Evolutionary conservation across 2,329 filamentous ascomycete genomes (phyloP), one percentile per base, ranked within the genome.

Genomic region (Domatiomyces catenatus): DNA sequence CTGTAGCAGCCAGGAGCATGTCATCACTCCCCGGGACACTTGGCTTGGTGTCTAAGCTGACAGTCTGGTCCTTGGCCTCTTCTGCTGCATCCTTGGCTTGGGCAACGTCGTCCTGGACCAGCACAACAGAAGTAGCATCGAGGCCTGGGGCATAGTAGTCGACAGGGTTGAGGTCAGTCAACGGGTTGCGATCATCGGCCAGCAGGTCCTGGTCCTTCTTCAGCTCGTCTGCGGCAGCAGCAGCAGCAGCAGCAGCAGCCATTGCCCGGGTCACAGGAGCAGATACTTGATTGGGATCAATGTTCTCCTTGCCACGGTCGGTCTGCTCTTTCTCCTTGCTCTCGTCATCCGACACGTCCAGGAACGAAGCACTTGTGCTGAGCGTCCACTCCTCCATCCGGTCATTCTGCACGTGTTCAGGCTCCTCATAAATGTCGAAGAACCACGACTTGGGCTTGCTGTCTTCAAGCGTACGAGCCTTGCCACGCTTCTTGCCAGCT

Each of bases 391-490:
- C 58, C 42, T 56, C 58, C 42, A 94, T 72, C 61, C 94, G 95
- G 60, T 88, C 86, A 67, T 92, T 85, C 63, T 94, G 83, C 63
- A 95, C 85, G 64, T 94, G 86, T 6, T 84, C 79, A 0, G 86
- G 87, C 66, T 98, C 90, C 64, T 94, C 86, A 64, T 95, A 83
- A 61, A 98, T 96, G 52, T 90, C 84, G 63, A 98, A 96, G 71
- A 84, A 84, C 89, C 88, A 95, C 52, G 66, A 64, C 52, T 74
- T 75, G 19, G 74, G 70, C 68, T 72, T 69, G 52, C 75, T 75
- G 32, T 79, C 74, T 62, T 83, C 77, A 59, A 75, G 65, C 49
- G 75, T 71, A 36, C 76, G 62, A 44, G 61, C 45, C 48, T 56
- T 53, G 42, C 54, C 54, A 6, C 48, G 19, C 36, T 54, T 59